phyloP scores from a whole-genome alignment of 2,329 filamentous ascomycete species.

The Plenodomus tracheiphilus region DNA sequence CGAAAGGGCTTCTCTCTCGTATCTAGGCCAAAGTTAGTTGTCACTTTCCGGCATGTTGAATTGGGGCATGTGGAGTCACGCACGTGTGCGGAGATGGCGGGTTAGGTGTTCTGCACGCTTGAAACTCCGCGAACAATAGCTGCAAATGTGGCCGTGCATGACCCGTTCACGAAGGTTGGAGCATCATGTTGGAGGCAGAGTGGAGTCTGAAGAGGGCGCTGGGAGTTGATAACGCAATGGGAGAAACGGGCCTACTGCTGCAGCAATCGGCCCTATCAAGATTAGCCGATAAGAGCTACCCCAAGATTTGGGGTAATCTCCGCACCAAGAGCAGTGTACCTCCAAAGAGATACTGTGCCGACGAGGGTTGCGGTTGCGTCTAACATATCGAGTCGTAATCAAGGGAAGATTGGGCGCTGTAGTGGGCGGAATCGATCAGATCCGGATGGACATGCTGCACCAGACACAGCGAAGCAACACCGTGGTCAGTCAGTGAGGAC shows the following conservation, averaged over 20 bases:
- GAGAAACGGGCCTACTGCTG: background rate
- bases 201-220: constrained; percentile 10
- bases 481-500: background rate
- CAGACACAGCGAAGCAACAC: background rate
- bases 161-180: constrained; percentile 1
- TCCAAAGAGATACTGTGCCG: background rate
- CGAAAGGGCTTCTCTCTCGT: constrained; percentile 36
- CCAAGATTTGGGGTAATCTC: background rate
- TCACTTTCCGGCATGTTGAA: background rate
- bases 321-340: background rate
- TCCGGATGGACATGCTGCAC: background rate
- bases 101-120: constrained; percentile 37
- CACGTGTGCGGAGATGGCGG: constrained; percentile 37
- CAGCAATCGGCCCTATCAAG: constrained; percentile 1
- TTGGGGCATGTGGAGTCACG: constrained; percentile 13
- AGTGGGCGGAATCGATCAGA: background rate
- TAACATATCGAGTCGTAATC: background rate
- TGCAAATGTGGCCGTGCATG: constrained; percentile 34
- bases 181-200: constrained; percentile 20
- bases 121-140: constrained; percentile 31
- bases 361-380: background rate
- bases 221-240: background rate
- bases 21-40: constrained; percentile 23
- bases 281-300: constrained; percentile 4
- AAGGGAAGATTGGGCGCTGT: too few relatives aligned